Evolutionary conservation across 2,329 filamentous ascomycete species (phyloP).

Genomic region (Phaeosphaeriaceae sp.): DNA sequence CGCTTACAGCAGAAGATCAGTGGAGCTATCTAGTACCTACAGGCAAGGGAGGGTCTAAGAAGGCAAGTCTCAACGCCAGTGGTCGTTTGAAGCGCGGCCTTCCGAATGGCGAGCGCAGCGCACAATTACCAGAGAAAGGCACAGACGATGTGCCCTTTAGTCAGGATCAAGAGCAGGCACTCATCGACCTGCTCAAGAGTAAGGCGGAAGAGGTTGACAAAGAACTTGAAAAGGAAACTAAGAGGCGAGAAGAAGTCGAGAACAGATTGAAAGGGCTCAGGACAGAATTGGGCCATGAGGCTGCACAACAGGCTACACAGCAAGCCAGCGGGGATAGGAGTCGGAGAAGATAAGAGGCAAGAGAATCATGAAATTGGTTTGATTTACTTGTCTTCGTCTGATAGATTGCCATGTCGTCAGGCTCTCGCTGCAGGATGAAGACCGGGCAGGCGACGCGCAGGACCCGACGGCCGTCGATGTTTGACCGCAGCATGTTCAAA

Average conservation of each 20-base stretch:
- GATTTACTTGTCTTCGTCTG: not conserved
- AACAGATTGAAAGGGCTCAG: constrained; percentile 38
- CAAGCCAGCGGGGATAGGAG: constrained; percentile 47
- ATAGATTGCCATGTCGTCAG: not conserved
- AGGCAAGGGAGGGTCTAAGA: constrained; percentile 53
- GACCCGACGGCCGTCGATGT: too few species aligned
- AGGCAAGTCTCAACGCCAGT: constrained; percentile 39
- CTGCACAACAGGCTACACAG: constrained; percentile 46
- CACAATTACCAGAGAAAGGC: constrained; percentile 44
- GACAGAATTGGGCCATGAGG: constrained; percentile 43
- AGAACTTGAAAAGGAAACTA: constrained; percentile 38
- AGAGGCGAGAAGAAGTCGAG: constrained; percentile 40
- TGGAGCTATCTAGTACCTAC: constrained; percentile 53
- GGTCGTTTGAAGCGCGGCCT: constrained; percentile 43
- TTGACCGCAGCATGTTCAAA: too few species aligned
- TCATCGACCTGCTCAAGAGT: constrained; percentile 37
- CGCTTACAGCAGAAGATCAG: constrained; percentile 76
- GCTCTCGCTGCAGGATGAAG: too few species aligned
- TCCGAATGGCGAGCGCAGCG: constrained; percentile 45
- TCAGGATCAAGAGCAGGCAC: constrained; percentile 43
- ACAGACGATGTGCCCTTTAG: constrained; percentile 43
- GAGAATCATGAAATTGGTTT: not conserved
- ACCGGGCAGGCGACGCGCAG: too few species aligned
- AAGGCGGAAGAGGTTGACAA: constrained; percentile 44
- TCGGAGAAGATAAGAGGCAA: constrained; percentile 37